Conservation (phyloP, 805 yeast genomes). For the Monosporozyma yasuniensis region DNA sequence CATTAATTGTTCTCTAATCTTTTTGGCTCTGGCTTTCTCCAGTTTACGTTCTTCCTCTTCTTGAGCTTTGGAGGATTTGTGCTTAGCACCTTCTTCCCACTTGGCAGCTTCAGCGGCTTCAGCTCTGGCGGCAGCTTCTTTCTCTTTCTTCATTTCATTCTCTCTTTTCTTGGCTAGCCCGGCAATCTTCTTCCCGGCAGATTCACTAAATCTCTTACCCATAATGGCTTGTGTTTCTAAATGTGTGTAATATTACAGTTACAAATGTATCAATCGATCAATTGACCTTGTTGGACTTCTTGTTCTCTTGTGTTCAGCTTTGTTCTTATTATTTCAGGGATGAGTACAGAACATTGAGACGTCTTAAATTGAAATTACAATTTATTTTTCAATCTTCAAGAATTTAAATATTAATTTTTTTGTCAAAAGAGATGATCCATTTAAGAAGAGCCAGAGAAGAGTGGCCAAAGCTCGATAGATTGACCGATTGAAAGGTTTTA, state of each 20-base stretch:
- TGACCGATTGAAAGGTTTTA: background rate
- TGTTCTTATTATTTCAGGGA: background rate
- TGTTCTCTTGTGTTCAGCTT: background rate
- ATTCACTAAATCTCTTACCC: constrained; percentile 32
- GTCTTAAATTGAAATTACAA: background rate
- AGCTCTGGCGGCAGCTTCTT: constrained; percentile 14
- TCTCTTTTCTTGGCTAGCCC: constrained; percentile 29
- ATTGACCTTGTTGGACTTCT: background rate
- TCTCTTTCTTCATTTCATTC: constrained; percentile 23
- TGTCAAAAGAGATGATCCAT: background rate
- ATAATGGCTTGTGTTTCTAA: constrained; percentile 2
- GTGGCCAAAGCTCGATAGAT: background rate
- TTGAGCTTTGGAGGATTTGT: constrained; percentile 18
- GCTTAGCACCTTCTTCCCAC: constrained; percentile 28
- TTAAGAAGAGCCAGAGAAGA: background rate
- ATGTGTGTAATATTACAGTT: background rate
- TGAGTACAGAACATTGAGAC: background rate
- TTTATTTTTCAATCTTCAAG: background rate
- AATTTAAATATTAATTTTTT: background rate
- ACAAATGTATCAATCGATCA: background rate
- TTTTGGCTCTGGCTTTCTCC: constrained; percentile 24
- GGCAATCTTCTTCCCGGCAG: constrained; percentile 30
- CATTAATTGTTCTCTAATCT: constrained; percentile 26
- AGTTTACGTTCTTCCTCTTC: constrained; percentile 27
- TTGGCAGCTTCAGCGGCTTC: constrained; percentile 30